phyloP scores from a whole-genome alignment of 1,284 basidiomycete genomes.

The Marasmius oreades region DNA sequence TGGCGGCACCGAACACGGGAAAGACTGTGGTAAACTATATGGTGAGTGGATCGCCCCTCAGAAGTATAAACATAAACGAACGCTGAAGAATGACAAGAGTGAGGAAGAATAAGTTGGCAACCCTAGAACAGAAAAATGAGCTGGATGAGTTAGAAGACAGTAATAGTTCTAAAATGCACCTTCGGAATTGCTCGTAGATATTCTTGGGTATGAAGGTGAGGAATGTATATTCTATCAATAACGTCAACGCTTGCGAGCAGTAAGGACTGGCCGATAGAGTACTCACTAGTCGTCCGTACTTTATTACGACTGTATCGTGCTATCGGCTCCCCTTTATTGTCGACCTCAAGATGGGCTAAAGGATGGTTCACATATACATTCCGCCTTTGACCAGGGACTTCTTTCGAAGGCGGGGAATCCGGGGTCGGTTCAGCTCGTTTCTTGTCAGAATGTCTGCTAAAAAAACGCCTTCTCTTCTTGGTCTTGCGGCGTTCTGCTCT shows the following conservation, averaged over 20 bases:
- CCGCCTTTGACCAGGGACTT: constrained; percentile 58
- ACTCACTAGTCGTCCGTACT: constrained; percentile 89
- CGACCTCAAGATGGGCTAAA: constrained; percentile 61
- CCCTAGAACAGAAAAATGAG: constrained; percentile 36
- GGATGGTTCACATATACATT: constrained; percentile 81
- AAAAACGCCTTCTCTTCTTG: constrained; percentile 57
- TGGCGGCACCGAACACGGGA: constrained; percentile 86
- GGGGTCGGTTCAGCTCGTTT: constrained; percentile 34
- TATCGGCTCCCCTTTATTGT: constrained; percentile 73
- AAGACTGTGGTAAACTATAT: constrained; percentile 55
- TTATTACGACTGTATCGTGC: constrained; percentile 87
- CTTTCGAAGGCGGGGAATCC: constrained; percentile 23
- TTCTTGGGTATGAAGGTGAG: constrained; percentile 95
- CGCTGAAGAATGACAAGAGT: constrained; percentile 80
- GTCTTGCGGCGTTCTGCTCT: constrained; percentile 65
- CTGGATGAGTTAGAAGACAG: background rate
- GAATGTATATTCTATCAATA: constrained; percentile 77
- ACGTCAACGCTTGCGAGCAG: constrained; percentile 8
- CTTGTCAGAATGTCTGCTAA: constrained; percentile 48
- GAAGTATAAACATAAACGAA: constrained; percentile 29
- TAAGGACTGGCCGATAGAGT: constrained; percentile 5
- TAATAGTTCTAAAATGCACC: constrained; percentile 37
- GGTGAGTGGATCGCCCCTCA: background rate
- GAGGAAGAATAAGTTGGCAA: constrained; percentile 94
- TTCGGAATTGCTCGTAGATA: constrained; percentile 85